Conservation (phyloP, 2,329 filamentous ascomycete genomes). For the Aquanectria penicillioides region DNA sequence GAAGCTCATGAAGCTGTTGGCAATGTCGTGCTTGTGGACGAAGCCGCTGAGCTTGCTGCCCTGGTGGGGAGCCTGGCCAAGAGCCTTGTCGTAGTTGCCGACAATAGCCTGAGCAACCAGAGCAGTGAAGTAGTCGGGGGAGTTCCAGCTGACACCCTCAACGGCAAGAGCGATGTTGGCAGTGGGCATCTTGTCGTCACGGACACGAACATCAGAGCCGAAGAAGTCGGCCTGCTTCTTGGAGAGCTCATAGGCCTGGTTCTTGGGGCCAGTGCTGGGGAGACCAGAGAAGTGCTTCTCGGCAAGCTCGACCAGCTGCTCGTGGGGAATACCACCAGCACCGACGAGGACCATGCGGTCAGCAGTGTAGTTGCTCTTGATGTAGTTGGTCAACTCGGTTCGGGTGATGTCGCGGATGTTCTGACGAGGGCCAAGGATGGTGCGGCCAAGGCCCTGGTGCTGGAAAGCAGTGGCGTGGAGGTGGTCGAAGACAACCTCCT, state of each 20-base stretch:
- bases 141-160: slow-evolving; percentile 99
- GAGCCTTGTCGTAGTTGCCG: slow-evolving; percentile 99
- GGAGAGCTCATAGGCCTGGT: slow-evolving; percentile 77
- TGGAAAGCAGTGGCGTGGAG: slow-evolving; percentile 98
- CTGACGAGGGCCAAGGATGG: slow-evolving; percentile 96
- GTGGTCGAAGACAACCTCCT: slow-evolving; percentile 99
- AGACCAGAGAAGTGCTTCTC: slow-evolving; percentile 93
- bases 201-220: slow-evolving; percentile 93
- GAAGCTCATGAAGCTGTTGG: slow-evolving; percentile 99
- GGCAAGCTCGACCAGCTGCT: slow-evolving; percentile 92
- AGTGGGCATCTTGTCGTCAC: slow-evolving; percentile 94
- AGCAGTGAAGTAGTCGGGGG: slow-evolving; percentile 98
- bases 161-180: slow-evolving; percentile 99
- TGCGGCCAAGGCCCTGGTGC: slow-evolving; percentile 94
- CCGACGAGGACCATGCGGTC: slow-evolving; percentile 99
- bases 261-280: slow-evolving; percentile 78
- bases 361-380: slow-evolving; percentile 99
- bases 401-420: slow-evolving; percentile 98
- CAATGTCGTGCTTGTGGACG: slow-evolving; percentile 92
- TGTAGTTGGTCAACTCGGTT: slow-evolving; percentile 91
- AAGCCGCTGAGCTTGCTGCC: slow-evolving; percentile 98
- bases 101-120: slow-evolving; percentile 98
- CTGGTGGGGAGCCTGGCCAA: slow-evolving; percentile 96
- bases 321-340: slow-evolving; percentile 91
- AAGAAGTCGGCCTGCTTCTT: slow-evolving; percentile 95